phyloP scores from a whole-genome alignment of 2,329 filamentous ascomycete species.

The Epichloe gansuensis region DNA sequence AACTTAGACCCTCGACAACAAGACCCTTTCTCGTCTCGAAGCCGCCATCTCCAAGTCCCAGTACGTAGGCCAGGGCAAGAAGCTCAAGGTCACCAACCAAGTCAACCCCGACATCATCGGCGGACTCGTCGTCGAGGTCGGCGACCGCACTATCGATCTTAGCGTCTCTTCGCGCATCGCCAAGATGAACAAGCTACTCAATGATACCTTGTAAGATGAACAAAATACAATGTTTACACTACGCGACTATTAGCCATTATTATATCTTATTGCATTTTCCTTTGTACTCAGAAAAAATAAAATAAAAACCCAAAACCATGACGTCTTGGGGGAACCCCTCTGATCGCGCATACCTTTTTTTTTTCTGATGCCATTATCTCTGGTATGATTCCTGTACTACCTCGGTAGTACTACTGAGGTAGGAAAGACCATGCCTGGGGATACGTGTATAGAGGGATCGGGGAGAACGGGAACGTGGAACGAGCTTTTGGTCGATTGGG shows the following conservation, averaged over 20 bases:
- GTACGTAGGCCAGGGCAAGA: slow-evolving; percentile 84
- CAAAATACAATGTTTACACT: slow-evolving; percentile 6
- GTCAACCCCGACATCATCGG: slow-evolving; percentile 90
- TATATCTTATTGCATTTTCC: slow-evolving; percentile 15
- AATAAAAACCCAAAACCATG: too few species aligned
- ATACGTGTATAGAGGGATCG: too few species aligned
- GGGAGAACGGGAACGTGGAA: too few species aligned
- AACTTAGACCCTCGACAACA: slow-evolving; percentile 72
- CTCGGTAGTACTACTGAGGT: too few species aligned
- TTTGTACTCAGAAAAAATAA: too few species aligned
- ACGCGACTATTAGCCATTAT: slow-evolving; percentile 9
- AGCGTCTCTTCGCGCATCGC: slow-evolving; percentile 88
- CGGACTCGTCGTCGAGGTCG: slow-evolving; percentile 89
- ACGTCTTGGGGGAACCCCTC: too few species aligned
- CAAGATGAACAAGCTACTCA: slow-evolving; percentile 99
- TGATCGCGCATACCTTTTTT: too few species aligned
- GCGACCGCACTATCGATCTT: slow-evolving; percentile 95
- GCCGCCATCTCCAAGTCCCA: slow-evolving; percentile 76
- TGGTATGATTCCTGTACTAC: too few species aligned
- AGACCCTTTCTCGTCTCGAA: slow-evolving; percentile 77
- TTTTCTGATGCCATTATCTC: too few species aligned
- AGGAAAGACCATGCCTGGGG: too few species aligned
- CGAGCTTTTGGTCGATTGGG: too few species aligned
- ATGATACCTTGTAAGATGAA: slow-evolving; percentile 75
- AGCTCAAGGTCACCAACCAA: slow-evolving; percentile 92